phyloP scores from a whole-genome alignment of 371 early-diverging fungal species.

The Chytridium lagenaria region DNA sequence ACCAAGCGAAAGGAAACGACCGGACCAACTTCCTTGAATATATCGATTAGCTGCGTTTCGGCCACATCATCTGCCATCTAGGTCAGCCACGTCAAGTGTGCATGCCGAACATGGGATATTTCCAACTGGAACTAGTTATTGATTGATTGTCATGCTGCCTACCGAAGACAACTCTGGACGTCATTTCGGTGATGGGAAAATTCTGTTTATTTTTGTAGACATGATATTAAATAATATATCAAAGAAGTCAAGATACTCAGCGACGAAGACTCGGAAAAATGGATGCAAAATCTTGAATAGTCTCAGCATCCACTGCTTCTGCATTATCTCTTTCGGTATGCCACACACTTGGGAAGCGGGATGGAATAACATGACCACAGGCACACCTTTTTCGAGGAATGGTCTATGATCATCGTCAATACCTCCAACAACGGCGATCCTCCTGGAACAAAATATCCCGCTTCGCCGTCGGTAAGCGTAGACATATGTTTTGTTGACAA shows the following conservation, averaged over 20 bases:
- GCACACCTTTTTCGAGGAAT: slow-evolving; percentile 79
- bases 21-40: slow-evolving; percentile 89
- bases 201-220: not conserved
- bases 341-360: slow-evolving; percentile 93
- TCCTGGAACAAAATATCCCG: slow-evolving; percentile 62
- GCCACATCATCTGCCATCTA: slow-evolving; percentile 70
- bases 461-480: slow-evolving; percentile 47
- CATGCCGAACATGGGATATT: slow-evolving; percentile 45
- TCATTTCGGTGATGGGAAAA: not conserved
- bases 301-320: slow-evolving; percentile 46
- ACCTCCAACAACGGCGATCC: slow-evolving; percentile 47
- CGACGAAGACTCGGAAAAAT: slow-evolving; percentile 53
- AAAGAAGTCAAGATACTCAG: slow-evolving; percentile 47
- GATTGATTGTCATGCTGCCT: slow-evolving; percentile 4
- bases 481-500: slow-evolving; percentile 25
- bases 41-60: slow-evolving; percentile 87
- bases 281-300: slow-evolving; percentile 46
- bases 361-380: slow-evolving; percentile 89
- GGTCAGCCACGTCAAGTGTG: not conserved
- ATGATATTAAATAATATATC: slow-evolving; percentile 4
- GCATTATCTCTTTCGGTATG: slow-evolving; percentile 71
- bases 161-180: slow-evolving; percentile 49
- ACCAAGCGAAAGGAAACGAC: slow-evolving; percentile 76
- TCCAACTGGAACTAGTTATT: slow-evolving; percentile 37
- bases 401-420: slow-evolving; percentile 95